phyloP scores from a whole-genome alignment of 257 asterid genomes.

The Solanum ossicruentum region DNA sequence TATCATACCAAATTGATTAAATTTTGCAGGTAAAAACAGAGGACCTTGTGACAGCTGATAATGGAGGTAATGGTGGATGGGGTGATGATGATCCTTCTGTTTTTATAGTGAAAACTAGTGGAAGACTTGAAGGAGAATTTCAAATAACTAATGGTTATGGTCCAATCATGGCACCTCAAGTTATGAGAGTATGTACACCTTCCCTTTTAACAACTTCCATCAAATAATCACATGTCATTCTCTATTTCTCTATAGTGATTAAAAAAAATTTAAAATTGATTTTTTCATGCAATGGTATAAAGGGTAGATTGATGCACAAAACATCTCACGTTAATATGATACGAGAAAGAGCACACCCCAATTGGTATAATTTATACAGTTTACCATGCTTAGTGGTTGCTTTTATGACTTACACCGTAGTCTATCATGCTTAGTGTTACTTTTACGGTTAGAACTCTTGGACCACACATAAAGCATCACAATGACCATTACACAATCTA shows the following conservation, averaged over 20 bases:
- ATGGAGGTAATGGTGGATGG: conserved; percentile 41
- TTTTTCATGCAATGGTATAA: background rate
- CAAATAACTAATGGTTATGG: conserved; percentile 77
- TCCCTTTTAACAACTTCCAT: background rate
- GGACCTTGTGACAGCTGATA: conserved; percentile 48
- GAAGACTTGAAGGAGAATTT: conserved; percentile 47
- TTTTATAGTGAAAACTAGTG: conserved; percentile 22
- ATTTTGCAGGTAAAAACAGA: conserved; percentile 39
- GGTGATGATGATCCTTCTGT: conserved; percentile 68
- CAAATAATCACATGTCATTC: too few relatives aligned
- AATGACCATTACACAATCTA: background rate
- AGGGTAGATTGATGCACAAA: too few relatives aligned
- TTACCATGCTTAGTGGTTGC: too few relatives aligned
- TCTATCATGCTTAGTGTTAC: too few relatives aligned
- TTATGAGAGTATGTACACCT: conserved; percentile 34
- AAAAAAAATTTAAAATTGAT: too few relatives aligned
- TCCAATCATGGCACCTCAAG: conserved; percentile 31
- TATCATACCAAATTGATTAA: background rate
- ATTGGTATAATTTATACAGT: too few relatives aligned
- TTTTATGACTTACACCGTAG: too few relatives aligned
- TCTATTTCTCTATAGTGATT: too few relatives aligned
- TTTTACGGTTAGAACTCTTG: too few relatives aligned
- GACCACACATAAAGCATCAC: too few relatives aligned
- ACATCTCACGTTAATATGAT: too few relatives aligned
- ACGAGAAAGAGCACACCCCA: too few relatives aligned